These are phyloP conservation scores for Aechmea fasciata DNA, from an alignment of 176 grass and related monocot genomes.

Conservation along the genomic window DNA sequence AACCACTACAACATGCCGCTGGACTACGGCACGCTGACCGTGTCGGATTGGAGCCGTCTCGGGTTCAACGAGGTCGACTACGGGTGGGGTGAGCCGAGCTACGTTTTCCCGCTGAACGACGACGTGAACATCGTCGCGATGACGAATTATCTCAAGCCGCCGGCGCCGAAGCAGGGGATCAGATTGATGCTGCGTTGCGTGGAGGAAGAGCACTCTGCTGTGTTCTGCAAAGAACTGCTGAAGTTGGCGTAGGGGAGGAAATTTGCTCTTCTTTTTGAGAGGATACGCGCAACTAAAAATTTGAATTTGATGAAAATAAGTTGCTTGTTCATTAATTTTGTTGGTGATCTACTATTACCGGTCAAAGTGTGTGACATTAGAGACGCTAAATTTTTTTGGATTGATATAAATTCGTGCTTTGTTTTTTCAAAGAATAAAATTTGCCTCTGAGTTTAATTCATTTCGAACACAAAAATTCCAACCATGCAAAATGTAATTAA, in stretches of 20 bases:
- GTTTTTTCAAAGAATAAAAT: no score
- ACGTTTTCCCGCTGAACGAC: constrained; percentile 67
- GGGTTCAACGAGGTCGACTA: constrained; percentile 93
- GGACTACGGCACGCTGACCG: constrained; percentile 58
- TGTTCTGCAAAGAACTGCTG: constrained; percentile 41
- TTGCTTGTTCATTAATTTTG: no score
- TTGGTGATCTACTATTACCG: no score
- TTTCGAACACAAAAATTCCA: no score
- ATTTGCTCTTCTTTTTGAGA: background rate
- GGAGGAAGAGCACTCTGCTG: constrained; percentile 40
- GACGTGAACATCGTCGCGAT: constrained; percentile 56
- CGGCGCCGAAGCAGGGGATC: constrained; percentile 54
- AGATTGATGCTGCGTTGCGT: constrained; percentile 68
- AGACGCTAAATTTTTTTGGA: no score
- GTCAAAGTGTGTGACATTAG: no score
- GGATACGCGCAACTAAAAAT: no score
- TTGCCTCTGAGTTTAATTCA: no score
- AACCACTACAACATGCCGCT: constrained; percentile 68
- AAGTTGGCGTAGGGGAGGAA: constrained; percentile 29
- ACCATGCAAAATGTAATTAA: no score
- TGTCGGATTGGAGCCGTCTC: constrained; percentile 69
- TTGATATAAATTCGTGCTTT: no score
- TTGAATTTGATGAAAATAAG: no score
- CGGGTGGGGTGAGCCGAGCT: constrained; percentile 53
- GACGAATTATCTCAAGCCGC: constrained; percentile 60